Evolutionary conservation across 2,329 filamentous ascomycete genomes (phyloP).

Genomic region (Sphaerostilbella broomeana): DNA sequence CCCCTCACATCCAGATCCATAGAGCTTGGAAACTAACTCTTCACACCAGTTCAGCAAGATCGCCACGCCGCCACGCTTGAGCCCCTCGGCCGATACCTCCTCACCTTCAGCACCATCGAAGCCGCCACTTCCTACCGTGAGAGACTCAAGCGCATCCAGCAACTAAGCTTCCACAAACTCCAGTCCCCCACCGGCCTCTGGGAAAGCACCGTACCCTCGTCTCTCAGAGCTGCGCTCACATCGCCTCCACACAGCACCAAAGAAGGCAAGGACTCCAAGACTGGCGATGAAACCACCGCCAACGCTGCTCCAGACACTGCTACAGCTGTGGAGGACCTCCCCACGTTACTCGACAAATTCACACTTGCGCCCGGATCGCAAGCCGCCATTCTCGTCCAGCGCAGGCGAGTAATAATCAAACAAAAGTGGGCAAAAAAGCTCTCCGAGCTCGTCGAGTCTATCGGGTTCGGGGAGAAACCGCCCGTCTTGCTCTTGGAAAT

Average conservation of each 20-base stretch:
- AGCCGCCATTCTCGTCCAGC: slow-evolving; percentile 10
- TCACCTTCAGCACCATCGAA: slow-evolving; percentile 57
- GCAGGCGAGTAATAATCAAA: slow-evolving; percentile 17
- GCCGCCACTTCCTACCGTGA: slow-evolving; percentile 55
- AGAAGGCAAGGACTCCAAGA: not conserved
- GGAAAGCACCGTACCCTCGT: slow-evolving; percentile 20
- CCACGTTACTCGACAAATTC: slow-evolving; percentile 21
- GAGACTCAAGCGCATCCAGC: slow-evolving; percentile 28
- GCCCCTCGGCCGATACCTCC: slow-evolving; percentile 58
- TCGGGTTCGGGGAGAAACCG: slow-evolving; percentile 21
- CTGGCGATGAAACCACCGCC: not conserved
- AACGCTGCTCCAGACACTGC: not conserved
- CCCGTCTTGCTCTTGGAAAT: slow-evolving; percentile 26
- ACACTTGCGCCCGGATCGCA: slow-evolving; percentile 25
- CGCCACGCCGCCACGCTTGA: slow-evolving; percentile 58
- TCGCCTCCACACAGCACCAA: not conserved
- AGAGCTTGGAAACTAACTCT: not conserved
- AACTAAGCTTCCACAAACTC: slow-evolving; percentile 24
- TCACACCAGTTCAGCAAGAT: slow-evolving; percentile 49
- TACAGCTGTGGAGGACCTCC: slow-evolving; percentile 1
- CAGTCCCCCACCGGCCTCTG: slow-evolving; percentile 26
- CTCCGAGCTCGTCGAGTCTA: slow-evolving; percentile 16
- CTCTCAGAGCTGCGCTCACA: slow-evolving; percentile 1
- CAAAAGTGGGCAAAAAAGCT: slow-evolving; percentile 24
- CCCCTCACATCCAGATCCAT: too few relatives aligned